Percentiles rank a stretch among this genome's conserved stretches.
These are phyloP conservation scores for Noccaea bulbosa DNA, from an alignment of 345 rosid genomes.

Conservation along the genomic window DNA sequence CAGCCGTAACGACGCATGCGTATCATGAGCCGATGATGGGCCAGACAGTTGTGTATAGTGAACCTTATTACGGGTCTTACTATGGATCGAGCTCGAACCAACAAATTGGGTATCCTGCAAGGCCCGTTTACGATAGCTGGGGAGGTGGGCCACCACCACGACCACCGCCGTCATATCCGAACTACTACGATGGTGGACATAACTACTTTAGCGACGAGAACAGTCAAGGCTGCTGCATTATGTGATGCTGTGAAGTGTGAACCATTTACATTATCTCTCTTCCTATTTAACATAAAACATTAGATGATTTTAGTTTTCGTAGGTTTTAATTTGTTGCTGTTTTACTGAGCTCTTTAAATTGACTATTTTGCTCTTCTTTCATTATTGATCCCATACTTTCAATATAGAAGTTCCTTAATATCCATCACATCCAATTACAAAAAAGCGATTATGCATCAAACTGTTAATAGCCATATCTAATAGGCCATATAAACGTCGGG, in stretches of 20 bases:
- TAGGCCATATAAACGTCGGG: no score
- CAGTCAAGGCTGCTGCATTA: not conserved
- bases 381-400: not conserved
- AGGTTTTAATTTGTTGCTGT: not conserved
- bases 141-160: constrained; percentile 28
- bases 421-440: no score
- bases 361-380: not conserved
- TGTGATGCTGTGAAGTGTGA: no score
- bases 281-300: no score
- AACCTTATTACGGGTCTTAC: not conserved
- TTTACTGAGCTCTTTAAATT: not conserved
- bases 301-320: not conserved
- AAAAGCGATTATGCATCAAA: no score
- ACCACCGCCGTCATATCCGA: not conserved
- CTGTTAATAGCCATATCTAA: no score
- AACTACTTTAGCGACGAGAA: no score
- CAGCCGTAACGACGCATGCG: no score
- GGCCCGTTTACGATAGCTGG: constrained; percentile 50
- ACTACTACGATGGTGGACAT: not conserved
- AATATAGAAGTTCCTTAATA: no score
- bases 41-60: no score
- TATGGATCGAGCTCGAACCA: not conserved
- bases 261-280: no score
- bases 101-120: constrained; percentile 29
- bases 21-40: no score